phyloP scores from a whole-genome alignment of 106 monocot genomes.

The Agapanthus africanus region DNA sequence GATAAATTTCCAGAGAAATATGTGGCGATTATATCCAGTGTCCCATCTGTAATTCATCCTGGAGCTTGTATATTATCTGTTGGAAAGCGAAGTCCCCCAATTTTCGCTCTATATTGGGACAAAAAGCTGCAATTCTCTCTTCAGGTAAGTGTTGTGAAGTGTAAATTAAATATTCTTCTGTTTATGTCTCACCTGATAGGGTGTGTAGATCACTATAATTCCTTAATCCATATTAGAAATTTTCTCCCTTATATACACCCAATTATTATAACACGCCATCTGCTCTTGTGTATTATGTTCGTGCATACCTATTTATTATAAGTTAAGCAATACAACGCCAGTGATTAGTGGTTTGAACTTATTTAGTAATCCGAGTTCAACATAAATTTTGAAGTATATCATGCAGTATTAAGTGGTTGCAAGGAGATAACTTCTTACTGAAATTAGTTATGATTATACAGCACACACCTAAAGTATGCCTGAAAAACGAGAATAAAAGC shows the following conservation, averaged over 20 bases:
- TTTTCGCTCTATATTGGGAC: slow-evolving; percentile 89
- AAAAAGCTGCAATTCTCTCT: slow-evolving; percentile 87
- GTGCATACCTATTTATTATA: not conserved
- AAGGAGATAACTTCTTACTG: not conserved
- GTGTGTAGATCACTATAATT: too few species aligned
- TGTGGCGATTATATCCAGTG: slow-evolving; percentile 71
- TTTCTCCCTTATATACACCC: not conserved
- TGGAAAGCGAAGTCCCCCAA: slow-evolving; percentile 80
- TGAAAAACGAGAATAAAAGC: too few species aligned
- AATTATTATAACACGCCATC: not conserved
- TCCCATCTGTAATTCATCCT: slow-evolving; percentile 80
- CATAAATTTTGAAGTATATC: not conserved
- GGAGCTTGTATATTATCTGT: slow-evolving; percentile 82
- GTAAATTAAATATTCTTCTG: not conserved
- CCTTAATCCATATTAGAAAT: not conserved
- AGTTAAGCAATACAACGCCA: not conserved
- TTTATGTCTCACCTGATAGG: too few species aligned
- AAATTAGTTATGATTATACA: not conserved
- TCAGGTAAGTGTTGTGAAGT: slow-evolving; percentile 43
- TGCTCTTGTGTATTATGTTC: not conserved
- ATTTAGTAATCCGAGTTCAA: not conserved
- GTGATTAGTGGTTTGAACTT: not conserved
- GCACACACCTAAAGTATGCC: not conserved
- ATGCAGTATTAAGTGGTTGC: not conserved
- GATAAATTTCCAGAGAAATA: slow-evolving; percentile 96